These are phyloP conservation scores for Backusella tuberculispora DNA, from an alignment of 192 early-diverging fungal species.

Conservation along the genomic window DNA sequence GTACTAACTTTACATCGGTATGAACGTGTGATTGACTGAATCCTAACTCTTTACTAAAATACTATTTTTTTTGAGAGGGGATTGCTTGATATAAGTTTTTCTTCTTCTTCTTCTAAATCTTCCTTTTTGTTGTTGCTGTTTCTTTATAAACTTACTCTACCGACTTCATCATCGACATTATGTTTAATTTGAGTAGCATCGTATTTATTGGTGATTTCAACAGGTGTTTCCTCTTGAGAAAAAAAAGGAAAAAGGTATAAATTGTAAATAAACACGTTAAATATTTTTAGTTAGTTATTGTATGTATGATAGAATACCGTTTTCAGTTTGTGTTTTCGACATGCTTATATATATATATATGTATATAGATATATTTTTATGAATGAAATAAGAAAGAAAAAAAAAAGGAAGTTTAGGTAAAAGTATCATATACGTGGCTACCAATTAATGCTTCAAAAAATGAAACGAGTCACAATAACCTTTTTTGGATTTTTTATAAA, in stretches of 20 bases:
- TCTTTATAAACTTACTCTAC: conserved; percentile 44
- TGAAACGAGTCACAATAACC: no score
- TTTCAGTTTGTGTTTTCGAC: background rate
- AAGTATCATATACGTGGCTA: no score
- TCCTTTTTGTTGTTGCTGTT: background rate
- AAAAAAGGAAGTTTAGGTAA: no score
- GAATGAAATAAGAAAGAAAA: no score
- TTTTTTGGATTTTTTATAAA: no score
- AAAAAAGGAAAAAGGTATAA: background rate
- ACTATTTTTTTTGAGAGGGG: no score
- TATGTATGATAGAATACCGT: background rate
- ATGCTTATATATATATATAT: background rate
- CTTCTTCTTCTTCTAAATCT: background rate
- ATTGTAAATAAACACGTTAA: background rate
- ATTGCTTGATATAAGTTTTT: background rate
- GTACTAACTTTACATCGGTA: conserved; percentile 77
- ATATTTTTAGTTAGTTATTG: background rate
- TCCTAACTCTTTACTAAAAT: conserved; percentile 46
- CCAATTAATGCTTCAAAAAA: no score
- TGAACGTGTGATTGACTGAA: conserved; percentile 80
- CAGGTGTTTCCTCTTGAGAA: background rate
- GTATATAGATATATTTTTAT: no score
- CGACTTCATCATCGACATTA: conserved; percentile 67
- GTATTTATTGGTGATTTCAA: conserved; percentile 48
- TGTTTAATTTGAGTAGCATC: conserved; percentile 59